phyloP scores from a whole-genome alignment of 192 early-diverging fungal genomes.

The Rhizophagus prolifer region DNA sequence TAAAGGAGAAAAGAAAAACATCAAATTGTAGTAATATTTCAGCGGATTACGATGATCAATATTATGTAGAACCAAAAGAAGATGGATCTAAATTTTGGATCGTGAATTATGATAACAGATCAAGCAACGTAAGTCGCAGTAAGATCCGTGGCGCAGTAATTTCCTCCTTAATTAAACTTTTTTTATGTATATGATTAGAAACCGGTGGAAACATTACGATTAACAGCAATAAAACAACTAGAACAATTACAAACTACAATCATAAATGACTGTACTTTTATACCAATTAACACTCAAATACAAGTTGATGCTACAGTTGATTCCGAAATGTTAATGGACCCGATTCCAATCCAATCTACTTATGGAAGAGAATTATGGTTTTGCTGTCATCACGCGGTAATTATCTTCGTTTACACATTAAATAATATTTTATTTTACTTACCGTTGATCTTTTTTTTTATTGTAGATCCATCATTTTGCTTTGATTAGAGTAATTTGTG shows the following conservation, averaged over 20 bases:
- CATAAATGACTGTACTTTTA: background rate
- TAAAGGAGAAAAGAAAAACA: background rate
- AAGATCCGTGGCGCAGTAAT: too few species aligned
- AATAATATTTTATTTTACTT: background rate
- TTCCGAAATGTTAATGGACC: slow-evolving; percentile 22
- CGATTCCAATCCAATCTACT: slow-evolving; percentile 39
- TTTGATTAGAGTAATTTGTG: slow-evolving; percentile 56
- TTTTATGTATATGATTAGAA: background rate
- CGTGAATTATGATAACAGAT: slow-evolving; percentile 23
- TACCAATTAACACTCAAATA: background rate
- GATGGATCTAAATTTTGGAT: background rate
- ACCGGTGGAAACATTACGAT: slow-evolving; percentile 1
- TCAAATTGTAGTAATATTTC: background rate
- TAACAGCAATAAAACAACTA: slow-evolving; percentile 10
- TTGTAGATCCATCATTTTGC: slow-evolving; percentile 60
- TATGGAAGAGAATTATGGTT: slow-evolving; percentile 61
- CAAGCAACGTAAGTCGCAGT: background rate
- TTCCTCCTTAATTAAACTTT: background rate
- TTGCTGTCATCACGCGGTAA: slow-evolving; percentile 60
- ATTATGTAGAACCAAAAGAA: background rate
- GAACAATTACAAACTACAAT: slow-evolving; percentile 16
- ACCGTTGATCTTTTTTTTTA: background rate
- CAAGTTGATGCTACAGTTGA: slow-evolving; percentile 46
- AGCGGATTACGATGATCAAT: background rate
- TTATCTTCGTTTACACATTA: background rate